Conservation (phyloP, 331 rosid genomes). For the Spiraea crenata region DNA sequence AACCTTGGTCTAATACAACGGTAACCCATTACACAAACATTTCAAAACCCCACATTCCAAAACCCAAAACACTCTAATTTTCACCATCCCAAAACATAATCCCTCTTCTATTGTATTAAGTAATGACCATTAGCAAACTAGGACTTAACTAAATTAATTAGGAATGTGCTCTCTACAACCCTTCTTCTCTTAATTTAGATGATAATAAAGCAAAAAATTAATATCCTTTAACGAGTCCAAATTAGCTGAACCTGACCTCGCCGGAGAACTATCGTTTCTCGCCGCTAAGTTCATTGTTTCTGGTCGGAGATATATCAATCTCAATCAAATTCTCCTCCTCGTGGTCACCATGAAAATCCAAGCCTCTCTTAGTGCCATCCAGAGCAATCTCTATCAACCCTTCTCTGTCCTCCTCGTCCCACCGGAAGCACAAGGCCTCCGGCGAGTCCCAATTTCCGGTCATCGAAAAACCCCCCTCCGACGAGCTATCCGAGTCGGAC, state of each 20-base stretch:
- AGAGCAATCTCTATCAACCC: constrained; percentile 83
- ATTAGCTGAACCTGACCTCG: constrained; percentile 34
- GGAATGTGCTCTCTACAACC: no score
- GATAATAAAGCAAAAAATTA: not conserved
- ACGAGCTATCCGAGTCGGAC: constrained; percentile 73
- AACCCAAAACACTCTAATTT: constrained; percentile 1
- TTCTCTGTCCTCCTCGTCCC: constrained; percentile 81
- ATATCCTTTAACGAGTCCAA: constrained; percentile 19
- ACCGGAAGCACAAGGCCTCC: constrained; percentile 39
- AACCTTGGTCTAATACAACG: constrained; percentile 32
- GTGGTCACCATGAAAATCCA: constrained; percentile 37
- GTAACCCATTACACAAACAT: constrained; percentile 26
- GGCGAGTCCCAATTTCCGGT: constrained; percentile 45
- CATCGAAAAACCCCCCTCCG: constrained; percentile 44
- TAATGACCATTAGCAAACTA: no score
- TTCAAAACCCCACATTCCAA: constrained; percentile 18
- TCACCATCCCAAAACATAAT: not conserved
- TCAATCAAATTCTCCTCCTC: constrained; percentile 92
- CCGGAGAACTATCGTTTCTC: constrained; percentile 31
- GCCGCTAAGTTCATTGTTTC: constrained; percentile 36
- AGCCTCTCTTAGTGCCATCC: constrained; percentile 39
- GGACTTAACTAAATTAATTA: no score
- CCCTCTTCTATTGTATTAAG: not conserved
- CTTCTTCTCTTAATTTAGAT: no score
- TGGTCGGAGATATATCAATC: constrained; percentile 68